Evolutionary conservation across 2,329 filamentous ascomycete species (phyloP).

Genomic region (Trichoderma koningiopsis): DNA sequence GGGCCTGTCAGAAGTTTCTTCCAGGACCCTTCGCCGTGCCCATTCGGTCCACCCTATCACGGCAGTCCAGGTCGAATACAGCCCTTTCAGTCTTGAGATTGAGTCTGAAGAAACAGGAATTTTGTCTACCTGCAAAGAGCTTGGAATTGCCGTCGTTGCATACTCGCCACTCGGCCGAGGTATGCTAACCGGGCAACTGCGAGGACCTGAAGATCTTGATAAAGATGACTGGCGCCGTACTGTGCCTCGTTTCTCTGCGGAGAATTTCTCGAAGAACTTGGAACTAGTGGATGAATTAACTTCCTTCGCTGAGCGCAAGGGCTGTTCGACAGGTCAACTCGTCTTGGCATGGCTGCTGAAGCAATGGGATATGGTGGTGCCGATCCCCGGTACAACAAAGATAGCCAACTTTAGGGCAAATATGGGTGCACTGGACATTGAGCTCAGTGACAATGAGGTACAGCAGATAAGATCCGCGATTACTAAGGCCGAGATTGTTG

Average conservation of each 20-base stretch:
- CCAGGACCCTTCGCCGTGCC: slow-evolving; percentile 53
- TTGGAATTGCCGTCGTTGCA: slow-evolving; percentile 58
- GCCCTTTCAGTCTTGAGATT: slow-evolving; percentile 58
- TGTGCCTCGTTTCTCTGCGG: slow-evolving; percentile 28
- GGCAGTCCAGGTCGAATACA: slow-evolving; percentile 58
- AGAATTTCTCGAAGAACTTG: slow-evolving; percentile 50
- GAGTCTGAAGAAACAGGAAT: slow-evolving; percentile 54
- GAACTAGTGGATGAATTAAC: slow-evolving; percentile 53
- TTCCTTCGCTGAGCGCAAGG: slow-evolving; percentile 55
- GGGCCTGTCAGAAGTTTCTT: slow-evolving; percentile 56
- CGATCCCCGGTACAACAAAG: slow-evolving; percentile 57
- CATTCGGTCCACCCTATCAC: slow-evolving; percentile 52
- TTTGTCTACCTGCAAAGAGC: slow-evolving; percentile 56
- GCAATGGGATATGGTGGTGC: slow-evolving; percentile 62
- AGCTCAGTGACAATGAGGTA: not conserved
- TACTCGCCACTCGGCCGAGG: slow-evolving; percentile 64
- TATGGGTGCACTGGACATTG: slow-evolving; percentile 1
- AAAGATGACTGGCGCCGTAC: slow-evolving; percentile 45
- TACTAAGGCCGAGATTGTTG: not conserved
- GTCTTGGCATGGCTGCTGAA: slow-evolving; percentile 65
- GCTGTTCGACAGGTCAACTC: slow-evolving; percentile 57
- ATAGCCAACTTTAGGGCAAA: slow-evolving; percentile 40
- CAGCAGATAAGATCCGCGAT: slow-evolving; percentile 10
- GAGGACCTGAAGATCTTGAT: slow-evolving; percentile 47
- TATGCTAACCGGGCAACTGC: slow-evolving; percentile 55